A percentile compares a stretch with the other conserved stretches of the same genome.
phyloP scores from a whole-genome alignment of 352 stramenopile genomes.

The Phytopythium delawarense region DNA sequence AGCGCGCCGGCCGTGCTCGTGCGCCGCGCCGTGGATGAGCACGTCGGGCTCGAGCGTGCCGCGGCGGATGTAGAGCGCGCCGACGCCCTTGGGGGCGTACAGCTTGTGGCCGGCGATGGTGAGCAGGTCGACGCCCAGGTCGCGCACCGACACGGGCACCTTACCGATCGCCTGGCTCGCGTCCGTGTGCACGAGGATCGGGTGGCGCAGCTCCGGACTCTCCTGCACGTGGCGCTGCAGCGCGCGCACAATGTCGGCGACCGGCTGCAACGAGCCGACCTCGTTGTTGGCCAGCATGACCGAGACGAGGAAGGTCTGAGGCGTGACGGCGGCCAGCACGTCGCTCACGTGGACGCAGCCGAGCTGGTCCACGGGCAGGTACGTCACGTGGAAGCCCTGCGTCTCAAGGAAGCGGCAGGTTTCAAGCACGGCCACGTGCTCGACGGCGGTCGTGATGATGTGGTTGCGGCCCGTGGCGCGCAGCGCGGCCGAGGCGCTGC shows the following conservation, averaged over 20 bases:
- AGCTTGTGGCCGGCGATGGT: slow-evolving; percentile 98
- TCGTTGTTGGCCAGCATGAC: slow-evolving; percentile 99
- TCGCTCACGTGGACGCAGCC: slow-evolving; percentile 57
- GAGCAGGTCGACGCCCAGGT: slow-evolving; percentile 91
- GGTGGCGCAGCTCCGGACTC: slow-evolving; percentile 16
- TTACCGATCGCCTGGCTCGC: slow-evolving; percentile 96
- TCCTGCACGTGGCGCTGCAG: slow-evolving; percentile 31
- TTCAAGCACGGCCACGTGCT: slow-evolving; percentile 93
- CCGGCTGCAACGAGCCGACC: slow-evolving; percentile 93
- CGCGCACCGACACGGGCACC: slow-evolving; percentile 78
- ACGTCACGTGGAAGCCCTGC: slow-evolving; percentile 65
- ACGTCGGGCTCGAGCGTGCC: slow-evolving; percentile 37
- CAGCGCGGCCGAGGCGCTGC: slow-evolving; percentile 33
- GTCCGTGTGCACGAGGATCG: slow-evolving; percentile 95
- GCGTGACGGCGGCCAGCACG: slow-evolving; percentile 76
- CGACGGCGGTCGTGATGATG: slow-evolving; percentile 91
- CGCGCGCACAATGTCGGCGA: slow-evolving; percentile 80
- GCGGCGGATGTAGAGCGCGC: slow-evolving; percentile 69
- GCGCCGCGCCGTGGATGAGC: slow-evolving; percentile 89
- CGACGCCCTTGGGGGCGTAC: slow-evolving; percentile 93
- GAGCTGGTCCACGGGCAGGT: slow-evolving; percentile 51
- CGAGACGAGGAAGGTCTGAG: slow-evolving; percentile 92
- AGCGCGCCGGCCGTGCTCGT: slow-evolving; percentile 91
- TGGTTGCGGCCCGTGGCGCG: slow-evolving; percentile 46
- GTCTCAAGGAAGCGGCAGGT: slow-evolving; percentile 63